Evolutionary conservation across 148 eudicot genomes (phyloP).

Genomic region (Talinum fruticosum): DNA sequence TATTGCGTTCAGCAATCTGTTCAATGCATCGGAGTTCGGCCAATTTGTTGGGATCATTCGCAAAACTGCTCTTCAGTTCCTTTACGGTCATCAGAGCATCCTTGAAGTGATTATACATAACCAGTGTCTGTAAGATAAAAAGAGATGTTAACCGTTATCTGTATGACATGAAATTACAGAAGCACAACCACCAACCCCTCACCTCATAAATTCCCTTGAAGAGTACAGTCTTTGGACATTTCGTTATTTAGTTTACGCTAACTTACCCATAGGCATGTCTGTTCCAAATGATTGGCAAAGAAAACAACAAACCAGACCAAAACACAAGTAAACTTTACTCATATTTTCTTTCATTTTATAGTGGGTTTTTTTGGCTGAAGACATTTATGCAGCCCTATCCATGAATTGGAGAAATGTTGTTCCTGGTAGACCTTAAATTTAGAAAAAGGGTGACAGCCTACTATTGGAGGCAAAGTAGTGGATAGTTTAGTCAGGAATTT

Average conservation of each 20-base stretch:
- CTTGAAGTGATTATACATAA: constrained; percentile 69
- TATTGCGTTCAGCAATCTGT: constrained; percentile 89
- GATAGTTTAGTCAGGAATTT: not conserved
- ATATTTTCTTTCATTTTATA: too few relatives aligned
- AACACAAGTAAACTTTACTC: too few relatives aligned
- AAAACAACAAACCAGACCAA: too few relatives aligned
- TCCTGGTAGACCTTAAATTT: not conserved
- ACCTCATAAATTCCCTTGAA: not conserved
- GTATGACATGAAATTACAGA: not conserved
- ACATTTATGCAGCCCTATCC: not conserved
- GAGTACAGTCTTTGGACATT: not conserved
- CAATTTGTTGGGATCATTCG: constrained; percentile 55
- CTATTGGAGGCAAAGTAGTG: too few relatives aligned
- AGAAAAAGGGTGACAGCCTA: not conserved
- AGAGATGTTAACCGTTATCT: not conserved
- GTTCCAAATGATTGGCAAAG: too few relatives aligned
- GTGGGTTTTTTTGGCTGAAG: too few relatives aligned
- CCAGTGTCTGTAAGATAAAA: constrained; percentile 45
- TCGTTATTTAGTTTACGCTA: too few relatives aligned
- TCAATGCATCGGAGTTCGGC: constrained; percentile 76
- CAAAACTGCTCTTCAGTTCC: constrained; percentile 62
- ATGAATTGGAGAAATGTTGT: not conserved
- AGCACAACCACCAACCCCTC: not conserved
- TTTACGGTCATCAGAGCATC: constrained; percentile 84
- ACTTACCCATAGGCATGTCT: too few relatives aligned